Percentiles rank a stretch among this genome's conserved stretches.
Evolutionary conservation across 2,329 filamentous ascomycete genomes (phyloP).

Genomic region (Scopulariopsis brevicaulis): DNA sequence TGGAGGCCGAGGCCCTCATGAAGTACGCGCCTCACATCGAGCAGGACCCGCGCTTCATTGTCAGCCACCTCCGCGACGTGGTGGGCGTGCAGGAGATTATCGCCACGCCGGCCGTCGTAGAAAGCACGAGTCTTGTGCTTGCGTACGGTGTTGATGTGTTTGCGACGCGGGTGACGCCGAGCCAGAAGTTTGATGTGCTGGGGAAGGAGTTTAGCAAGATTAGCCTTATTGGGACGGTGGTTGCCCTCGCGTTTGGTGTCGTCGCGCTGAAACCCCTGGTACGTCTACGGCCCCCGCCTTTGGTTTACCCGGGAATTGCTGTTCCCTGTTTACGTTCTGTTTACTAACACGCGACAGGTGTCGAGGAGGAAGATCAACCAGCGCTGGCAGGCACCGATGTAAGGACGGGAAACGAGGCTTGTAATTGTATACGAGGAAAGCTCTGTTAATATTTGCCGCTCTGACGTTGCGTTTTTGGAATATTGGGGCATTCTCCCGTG

Average conservation of each 20-base stretch:
- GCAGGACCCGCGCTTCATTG: slow-evolving; percentile 68
- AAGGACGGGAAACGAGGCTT: neutral
- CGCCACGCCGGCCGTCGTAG: slow-evolving; percentile 66
- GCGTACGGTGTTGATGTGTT: slow-evolving; percentile 86
- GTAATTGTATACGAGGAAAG: neutral
- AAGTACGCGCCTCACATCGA: slow-evolving; percentile 68
- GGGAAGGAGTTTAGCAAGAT: slow-evolving; percentile 91
- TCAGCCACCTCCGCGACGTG: slow-evolving; percentile 77
- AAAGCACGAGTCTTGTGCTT: slow-evolving; percentile 85
- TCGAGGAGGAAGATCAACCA: slow-evolving; percentile 57
- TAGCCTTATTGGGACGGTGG: slow-evolving; percentile 72
- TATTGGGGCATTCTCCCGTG: no score
- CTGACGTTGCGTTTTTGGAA: neutral
- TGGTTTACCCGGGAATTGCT: slow-evolving; percentile 1
- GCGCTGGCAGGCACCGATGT: slow-evolving; percentile 36
- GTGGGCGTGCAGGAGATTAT: slow-evolving; percentile 64
- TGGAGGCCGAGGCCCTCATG: slow-evolving; percentile 67
- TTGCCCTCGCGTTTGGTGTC: slow-evolving; percentile 68
- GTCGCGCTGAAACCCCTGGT: slow-evolving; percentile 76
- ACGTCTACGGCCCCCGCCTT: slow-evolving; percentile 25
- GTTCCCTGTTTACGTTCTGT: neutral
- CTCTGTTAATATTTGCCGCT: neutral
- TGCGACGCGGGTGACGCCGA: slow-evolving; percentile 76
- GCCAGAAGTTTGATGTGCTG: slow-evolving; percentile 80
- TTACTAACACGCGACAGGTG: slow-evolving; percentile 31